Percentiles rank a stretch among this genome's conserved stretches.
phyloP scores from a whole-genome alignment of 306 rosid genomes.

The Ziziphus jujuba region DNA sequence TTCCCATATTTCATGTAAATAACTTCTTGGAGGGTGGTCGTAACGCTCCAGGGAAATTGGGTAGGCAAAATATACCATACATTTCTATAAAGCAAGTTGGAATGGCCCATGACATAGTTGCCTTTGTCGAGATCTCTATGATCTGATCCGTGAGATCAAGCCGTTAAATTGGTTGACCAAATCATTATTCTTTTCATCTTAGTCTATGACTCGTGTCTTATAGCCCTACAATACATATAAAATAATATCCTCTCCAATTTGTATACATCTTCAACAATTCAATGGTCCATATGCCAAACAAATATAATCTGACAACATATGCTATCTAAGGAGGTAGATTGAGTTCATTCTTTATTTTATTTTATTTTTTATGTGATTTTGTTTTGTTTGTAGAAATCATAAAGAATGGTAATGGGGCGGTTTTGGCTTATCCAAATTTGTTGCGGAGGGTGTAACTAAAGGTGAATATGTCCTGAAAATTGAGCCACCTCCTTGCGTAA shows the following conservation, averaged over 20 bases:
- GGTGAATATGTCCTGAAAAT: neutral
- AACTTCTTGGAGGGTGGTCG: neutral
- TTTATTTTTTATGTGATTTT: neutral
- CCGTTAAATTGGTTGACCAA: slow-evolving; percentile 37
- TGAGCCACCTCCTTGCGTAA: neutral
- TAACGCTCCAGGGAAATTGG: slow-evolving; percentile 11
- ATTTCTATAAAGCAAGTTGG: slow-evolving; percentile 13
- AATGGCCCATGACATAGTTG: slow-evolving; percentile 27
- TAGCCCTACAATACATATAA: neutral
- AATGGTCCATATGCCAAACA: slow-evolving; percentile 6
- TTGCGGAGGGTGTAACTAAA: slow-evolving; percentile 9
- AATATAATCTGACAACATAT: neutral
- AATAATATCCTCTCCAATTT: neutral
- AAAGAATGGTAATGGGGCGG: slow-evolving; percentile 8
- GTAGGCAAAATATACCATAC: neutral
- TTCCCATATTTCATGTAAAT: too few species aligned
- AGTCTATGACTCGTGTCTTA: neutral
- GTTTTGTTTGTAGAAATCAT: neutral
- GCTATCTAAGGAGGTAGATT: neutral
- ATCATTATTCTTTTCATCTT: neutral
- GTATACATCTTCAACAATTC: slow-evolving; percentile 5
- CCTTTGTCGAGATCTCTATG: slow-evolving; percentile 24
- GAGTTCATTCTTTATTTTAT: neutral
- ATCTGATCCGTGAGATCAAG: neutral
- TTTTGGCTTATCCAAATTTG: slow-evolving; percentile 26